A percentile compares a stretch with the other conserved stretches of the same genome.
Evolutionary conservation across 371 early-diverging fungal species (phyloP).

Genomic region (Parasitella parasitica): DNA sequence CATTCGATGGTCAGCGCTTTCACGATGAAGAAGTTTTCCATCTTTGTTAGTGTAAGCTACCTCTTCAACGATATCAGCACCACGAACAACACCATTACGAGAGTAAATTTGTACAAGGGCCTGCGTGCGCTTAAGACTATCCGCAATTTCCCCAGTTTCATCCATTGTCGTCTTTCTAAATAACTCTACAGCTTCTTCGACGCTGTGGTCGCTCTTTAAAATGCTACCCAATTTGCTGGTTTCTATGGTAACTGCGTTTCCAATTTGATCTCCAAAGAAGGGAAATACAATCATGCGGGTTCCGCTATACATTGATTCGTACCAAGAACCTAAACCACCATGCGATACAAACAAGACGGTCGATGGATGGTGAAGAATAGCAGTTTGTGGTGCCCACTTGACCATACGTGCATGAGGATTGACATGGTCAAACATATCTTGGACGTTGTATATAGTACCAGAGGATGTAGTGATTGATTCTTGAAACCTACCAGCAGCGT

Average conservation of each 20-base stretch:
- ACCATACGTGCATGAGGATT: not conserved
- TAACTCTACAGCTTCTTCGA: not conserved
- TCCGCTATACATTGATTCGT: slow-evolving; percentile 35
- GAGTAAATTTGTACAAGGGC: slow-evolving; percentile 20
- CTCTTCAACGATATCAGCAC: slow-evolving; percentile 29
- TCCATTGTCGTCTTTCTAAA: slow-evolving; percentile 1
- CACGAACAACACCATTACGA: slow-evolving; percentile 10
- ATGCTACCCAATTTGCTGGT: not conserved
- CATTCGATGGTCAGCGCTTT: slow-evolving; percentile 17
- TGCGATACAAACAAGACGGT: slow-evolving; percentile 35
- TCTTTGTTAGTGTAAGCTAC: slow-evolving; percentile 8
- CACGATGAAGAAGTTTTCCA: slow-evolving; percentile 22
- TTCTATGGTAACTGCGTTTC: slow-evolving; percentile 10
- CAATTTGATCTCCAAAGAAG: slow-evolving; percentile 46
- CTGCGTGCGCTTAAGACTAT: slow-evolving; percentile 13
- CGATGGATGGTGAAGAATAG: slow-evolving; percentile 38
- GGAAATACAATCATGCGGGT: slow-evolving; percentile 33
- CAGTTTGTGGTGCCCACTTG: slow-evolving; percentile 40
- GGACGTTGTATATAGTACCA: not conserved
- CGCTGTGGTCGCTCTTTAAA: not conserved
- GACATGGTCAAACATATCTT: not conserved
- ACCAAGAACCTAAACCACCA: slow-evolving; percentile 37
- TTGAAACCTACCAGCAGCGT: slow-evolving; percentile 8
- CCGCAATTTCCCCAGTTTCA: slow-evolving; percentile 3
- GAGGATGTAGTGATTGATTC: slow-evolving; percentile 5